Percentiles rank a stretch among this genome's conserved stretches.
phyloP scores from a whole-genome alignment of 73 alveolate species.

The Paramecium sonneborni region DNA sequence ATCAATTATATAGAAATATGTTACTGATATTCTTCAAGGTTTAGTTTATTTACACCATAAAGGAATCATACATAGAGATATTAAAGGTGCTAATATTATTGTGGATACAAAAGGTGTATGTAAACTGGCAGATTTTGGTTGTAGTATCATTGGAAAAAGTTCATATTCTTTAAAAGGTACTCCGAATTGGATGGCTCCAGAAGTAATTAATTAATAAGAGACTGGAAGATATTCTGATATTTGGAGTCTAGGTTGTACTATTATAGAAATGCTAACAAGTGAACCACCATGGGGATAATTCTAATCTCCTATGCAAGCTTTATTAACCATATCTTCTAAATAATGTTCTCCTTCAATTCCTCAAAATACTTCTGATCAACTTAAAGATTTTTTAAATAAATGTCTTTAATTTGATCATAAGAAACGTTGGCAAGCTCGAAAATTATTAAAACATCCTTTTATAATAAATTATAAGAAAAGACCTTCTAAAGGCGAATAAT shows the following conservation, averaged over 20 bases:
- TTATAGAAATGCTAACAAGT: conserved; percentile 58
- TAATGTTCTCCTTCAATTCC: conserved; percentile 13
- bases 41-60: conserved; percentile 44
- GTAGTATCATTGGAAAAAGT: neutral
- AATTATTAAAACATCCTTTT: neutral
- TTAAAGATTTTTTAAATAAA: conserved; percentile 41
- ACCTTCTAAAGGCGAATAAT: neutral
- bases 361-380: neutral
- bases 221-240: conserved; percentile 45
- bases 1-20: conserved; percentile 39
- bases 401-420: conserved; percentile 28
- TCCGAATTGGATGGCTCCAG: conserved; percentile 89
- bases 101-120: conserved; percentile 51
- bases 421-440: neutral
- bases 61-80: conserved; percentile 64
- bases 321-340: neutral
- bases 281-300: conserved; percentile 34
- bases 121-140: conserved; percentile 71
- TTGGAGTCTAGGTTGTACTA: conserved; percentile 56
- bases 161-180: conserved; percentile 68
- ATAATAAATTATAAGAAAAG: neutral
- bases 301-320: neutral
- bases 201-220: conserved; percentile 21
- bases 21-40: conserved; percentile 46
- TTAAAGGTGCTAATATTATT: conserved; percentile 63